Evolutionary conservation across 129 eudicot genomes (phyloP).

Genomic region (Flaveria robusta): DNA sequence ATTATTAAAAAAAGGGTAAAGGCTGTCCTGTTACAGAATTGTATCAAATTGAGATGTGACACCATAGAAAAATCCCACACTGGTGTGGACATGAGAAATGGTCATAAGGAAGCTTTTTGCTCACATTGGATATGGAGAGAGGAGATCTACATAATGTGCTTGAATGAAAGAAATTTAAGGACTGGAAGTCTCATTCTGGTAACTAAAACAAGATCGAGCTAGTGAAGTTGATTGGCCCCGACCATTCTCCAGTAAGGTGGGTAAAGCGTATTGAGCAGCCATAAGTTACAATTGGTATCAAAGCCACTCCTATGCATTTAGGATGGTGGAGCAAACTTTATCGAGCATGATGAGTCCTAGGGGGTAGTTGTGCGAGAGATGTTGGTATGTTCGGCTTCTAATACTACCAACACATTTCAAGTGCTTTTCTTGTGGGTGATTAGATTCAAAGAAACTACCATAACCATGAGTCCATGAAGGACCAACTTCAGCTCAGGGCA

Average conservation of each 20-base stretch:
- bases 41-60: background rate
- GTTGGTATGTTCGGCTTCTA: background rate
- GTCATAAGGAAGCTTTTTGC: too few species aligned
- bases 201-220: too few species aligned
- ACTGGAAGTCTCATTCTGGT: too few species aligned
- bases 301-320: too few species aligned
- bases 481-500: slow-evolving; percentile 11
- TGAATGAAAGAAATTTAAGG: too few species aligned
- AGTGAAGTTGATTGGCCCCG: too few species aligned
- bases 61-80: background rate
- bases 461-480: background rate
- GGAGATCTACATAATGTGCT: background rate
- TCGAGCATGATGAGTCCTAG: too few species aligned
- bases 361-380: too few species aligned
- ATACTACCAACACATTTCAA: background rate
- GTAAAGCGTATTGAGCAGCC: too few species aligned
- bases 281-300: too few species aligned
- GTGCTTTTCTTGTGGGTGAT: background rate
- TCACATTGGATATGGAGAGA: background rate
- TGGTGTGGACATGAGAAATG: background rate
- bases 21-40: background rate
- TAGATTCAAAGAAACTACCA: background rate
- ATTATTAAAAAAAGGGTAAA: background rate
- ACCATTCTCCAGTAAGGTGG: too few species aligned
- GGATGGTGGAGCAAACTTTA: too few species aligned